These are phyloP conservation scores for Porphyrellus sp. DNA, from an alignment of 1,284 basidiomycete genomes.

Conservation along the genomic window DNA sequence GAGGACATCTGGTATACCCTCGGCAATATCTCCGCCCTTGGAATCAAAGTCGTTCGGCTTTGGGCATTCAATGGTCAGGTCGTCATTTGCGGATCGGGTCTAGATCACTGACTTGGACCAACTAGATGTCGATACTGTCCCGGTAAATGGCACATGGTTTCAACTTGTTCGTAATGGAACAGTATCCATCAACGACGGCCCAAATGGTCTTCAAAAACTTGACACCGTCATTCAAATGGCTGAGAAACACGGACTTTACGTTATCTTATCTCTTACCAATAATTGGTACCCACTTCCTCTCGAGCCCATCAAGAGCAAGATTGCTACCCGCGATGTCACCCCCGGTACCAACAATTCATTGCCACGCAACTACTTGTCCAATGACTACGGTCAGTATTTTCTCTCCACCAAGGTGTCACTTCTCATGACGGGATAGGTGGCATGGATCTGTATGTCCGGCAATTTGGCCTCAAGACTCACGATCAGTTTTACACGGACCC, in stretches of 20 bases:
- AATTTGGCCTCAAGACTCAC: conserved; percentile 46
- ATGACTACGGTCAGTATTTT: conserved; percentile 52
- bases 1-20: conserved; percentile 59
- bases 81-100: conserved; percentile 12
- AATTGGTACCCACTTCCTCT: conserved; percentile 55
- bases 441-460: conserved; percentile 62
- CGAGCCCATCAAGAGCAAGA: conserved; percentile 14
- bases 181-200: conserved; percentile 53
- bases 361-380: conserved; percentile 54
- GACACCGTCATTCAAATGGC: conserved; percentile 61
- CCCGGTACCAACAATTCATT: conserved; percentile 39
- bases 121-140: conserved; percentile 53
- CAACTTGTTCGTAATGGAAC: conserved; percentile 48
- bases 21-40: conserved; percentile 51
- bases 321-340: conserved; percentile 35
- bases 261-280: conserved; percentile 65
- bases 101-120: conserved; percentile 3
- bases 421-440: conserved; percentile 42
- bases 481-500: conserved; percentile 58
- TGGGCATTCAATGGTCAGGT: conserved; percentile 62
- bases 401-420: background rate
- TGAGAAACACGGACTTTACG: conserved; percentile 54
- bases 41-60: conserved; percentile 60
- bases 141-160: conserved; percentile 56
- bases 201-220: conserved; percentile 65